Base-by-base conservation (phyloP, 2,329 filamentous ascomycete species). In the Truncatella angustata region DNA sequence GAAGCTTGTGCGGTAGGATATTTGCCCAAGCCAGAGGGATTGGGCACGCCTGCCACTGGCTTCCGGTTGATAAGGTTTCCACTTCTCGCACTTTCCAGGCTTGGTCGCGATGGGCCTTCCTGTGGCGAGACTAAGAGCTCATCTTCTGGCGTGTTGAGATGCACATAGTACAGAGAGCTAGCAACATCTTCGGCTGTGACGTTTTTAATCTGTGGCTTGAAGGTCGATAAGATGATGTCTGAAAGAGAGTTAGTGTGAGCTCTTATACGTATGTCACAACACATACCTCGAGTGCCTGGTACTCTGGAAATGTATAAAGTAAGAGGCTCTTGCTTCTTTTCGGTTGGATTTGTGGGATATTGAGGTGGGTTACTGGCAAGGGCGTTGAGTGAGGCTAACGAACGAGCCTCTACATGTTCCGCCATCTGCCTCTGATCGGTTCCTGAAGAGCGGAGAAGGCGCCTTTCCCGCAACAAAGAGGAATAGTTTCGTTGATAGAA, bases 251-350 rank as follows among this genome's bases (percentile, higher is more conserved):
- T 56, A 63, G 56, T 39, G 9, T 20, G 18, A 14, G 51, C 24
- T 34, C 26, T 43, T 46, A n/a, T n/a, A n/a, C n/a, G n/a, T 30
- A 35, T 12, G 32, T 36, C 51, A 52, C 54, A 55, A 50, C 51
- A 46, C 46, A 30, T 76, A 92, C 91, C 90, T 85, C 86, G 84
- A 57, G 89, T 96, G 20, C 93, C 93, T 1, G 94, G 94, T 0
- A 99, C 93, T 59, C 93, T 80, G 32, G 93, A 91, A 59, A 99
- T 95, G 71, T 99, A 99, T 36, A 99, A 80, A 2, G 86, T 85
- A 47, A 97, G 70, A 4, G 90, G 85, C 46, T 90, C 84, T 56
- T 86, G 81, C 56, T 76, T 81, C 61, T 80, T 74, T 59, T 87
- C 85, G 3, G 85, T 82, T 4, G 90, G 88, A 64, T 90, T 90